Evolutionary conservation across 805 yeast genomes (phyloP), one percentile per base, ranked within the genome.

Genomic region (Tetrapisispora iriomotensis): DNA sequence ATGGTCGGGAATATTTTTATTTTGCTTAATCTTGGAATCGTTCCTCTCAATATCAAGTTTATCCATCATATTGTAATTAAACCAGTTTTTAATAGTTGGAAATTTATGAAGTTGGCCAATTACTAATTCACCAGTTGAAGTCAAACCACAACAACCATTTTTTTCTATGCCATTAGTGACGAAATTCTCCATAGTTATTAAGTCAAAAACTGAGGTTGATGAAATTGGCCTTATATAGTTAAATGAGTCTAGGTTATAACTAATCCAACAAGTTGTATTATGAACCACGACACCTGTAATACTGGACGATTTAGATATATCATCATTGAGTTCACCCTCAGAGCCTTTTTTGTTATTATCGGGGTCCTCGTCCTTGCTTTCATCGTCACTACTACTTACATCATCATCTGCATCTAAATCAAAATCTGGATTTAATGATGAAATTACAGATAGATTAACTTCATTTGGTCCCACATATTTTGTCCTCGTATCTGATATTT

Each of bases 381-480:
- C 24, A 4, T 42, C 43, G 7, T 39, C 47, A 7, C 42, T 45
- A 10, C 49, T 48, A 9, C 41, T 48, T 6, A 39, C 47, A 7
- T 42, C 49, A n/a, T 45, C 52, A 7, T 45, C 47, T 7, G 48
- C 53, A 1, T 44, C 46, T 8, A 42, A 46, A 14, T 45, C 51
- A 1, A 40, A 29, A 65, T 66, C 41, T 62, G 70, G 17, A 7
- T 45, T 38, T 9, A 51, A 35, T 1, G 41, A 31, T 1, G 40
- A 20, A 8, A 53, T 24, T 3, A 43, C 17, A 2, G 74, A 62
- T 4, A 87, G 58, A 2, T 51, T 50, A 0, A 87, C 79, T 0
- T 82, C 75, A 29, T 68, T 68, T 0, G 82, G 70, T 0, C 97
- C 97, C 22, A 85, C 56, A 51, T 81, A 86, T 51, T 79, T 77